A percentile compares a stretch with the other conserved stretches of the same genome.
Conservation (phyloP, 2,329 filamentous ascomycete genomes). For the Byssochlamys sp. region DNA sequence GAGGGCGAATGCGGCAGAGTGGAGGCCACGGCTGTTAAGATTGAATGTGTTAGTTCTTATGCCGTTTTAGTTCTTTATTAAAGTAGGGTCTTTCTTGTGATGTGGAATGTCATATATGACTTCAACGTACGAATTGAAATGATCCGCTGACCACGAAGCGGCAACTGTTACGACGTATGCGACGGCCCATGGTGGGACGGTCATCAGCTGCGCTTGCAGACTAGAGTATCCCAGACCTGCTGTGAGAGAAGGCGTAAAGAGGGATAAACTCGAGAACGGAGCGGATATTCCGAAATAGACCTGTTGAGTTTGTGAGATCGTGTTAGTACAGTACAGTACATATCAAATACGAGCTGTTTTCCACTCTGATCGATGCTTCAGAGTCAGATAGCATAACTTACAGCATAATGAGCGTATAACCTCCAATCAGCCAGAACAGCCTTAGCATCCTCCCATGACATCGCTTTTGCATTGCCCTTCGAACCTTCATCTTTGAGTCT, state of each 20-base stretch:
- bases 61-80: not conserved
- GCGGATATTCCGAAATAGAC: constrained; percentile 45
- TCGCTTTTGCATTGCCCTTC: constrained; percentile 6
- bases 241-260: constrained; percentile 57
- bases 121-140: constrained; percentile 23
- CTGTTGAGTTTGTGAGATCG: constrained; percentile 16
- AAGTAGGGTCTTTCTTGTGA: too few species aligned
- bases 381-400: constrained; percentile 20
- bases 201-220: constrained; percentile 55
- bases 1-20: constrained; percentile 41
- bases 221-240: constrained; percentile 47
- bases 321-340: not conserved
- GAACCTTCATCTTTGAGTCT: constrained; percentile 9
- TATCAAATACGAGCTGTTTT: constrained; percentile 1
- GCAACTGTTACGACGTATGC: constrained; percentile 46
- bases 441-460: constrained; percentile 12
- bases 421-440: constrained; percentile 9
- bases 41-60: constrained; percentile 20
- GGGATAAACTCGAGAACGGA: constrained; percentile 51
- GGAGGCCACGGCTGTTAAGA: constrained; percentile 36
- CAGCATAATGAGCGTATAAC: constrained; percentile 34
- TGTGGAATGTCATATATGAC: not conserved
- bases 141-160: constrained; percentile 54
- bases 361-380: too few species aligned
- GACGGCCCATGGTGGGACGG: constrained; percentile 55